Evolutionary conservation across 2,329 filamentous ascomycete genomes (phyloP).

Genomic region (Cladosporium sp.): DNA sequence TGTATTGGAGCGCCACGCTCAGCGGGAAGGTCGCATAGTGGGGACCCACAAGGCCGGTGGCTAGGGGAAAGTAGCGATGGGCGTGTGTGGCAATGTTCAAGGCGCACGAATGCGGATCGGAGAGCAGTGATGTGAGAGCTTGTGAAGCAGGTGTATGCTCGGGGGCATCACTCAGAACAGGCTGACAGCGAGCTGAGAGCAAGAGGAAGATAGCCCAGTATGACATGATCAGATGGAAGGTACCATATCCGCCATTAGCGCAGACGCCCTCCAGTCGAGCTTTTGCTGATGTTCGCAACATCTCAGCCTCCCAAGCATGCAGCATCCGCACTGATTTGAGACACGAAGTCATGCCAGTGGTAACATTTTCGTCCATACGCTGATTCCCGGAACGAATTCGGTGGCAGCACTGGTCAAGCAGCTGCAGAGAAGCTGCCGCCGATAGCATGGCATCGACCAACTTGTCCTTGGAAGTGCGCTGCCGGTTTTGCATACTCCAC

Average conservation of each 20-base stretch:
- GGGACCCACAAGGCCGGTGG: neutral
- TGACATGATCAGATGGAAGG: neutral
- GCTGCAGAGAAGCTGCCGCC: neutral
- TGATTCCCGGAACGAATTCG: neutral
- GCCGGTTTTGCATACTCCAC: neutral
- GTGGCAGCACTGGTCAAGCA: neutral
- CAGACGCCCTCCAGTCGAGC: neutral
- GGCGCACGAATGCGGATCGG: neutral
- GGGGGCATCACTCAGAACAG: neutral
- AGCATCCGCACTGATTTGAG: neutral
- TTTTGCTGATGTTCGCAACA: neutral
- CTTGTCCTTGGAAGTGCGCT: neutral
- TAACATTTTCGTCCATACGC: neutral
- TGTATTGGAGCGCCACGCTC: neutral
- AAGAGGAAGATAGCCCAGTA: neutral
- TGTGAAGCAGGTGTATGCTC: neutral
- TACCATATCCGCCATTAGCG: neutral
- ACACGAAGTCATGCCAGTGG: neutral
- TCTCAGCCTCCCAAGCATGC: neutral
- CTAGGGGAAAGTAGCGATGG: neutral
- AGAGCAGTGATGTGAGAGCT: neutral
- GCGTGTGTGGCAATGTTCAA: neutral
- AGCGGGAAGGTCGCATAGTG: neutral
- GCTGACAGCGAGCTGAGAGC: neutral
- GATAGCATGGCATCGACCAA: neutral